A percentile compares a stretch with the other conserved stretches of the same genome.
Evolutionary conservation across 768 basidiomycete genomes (phyloP).

Genomic region (Boletus sp.): DNA sequence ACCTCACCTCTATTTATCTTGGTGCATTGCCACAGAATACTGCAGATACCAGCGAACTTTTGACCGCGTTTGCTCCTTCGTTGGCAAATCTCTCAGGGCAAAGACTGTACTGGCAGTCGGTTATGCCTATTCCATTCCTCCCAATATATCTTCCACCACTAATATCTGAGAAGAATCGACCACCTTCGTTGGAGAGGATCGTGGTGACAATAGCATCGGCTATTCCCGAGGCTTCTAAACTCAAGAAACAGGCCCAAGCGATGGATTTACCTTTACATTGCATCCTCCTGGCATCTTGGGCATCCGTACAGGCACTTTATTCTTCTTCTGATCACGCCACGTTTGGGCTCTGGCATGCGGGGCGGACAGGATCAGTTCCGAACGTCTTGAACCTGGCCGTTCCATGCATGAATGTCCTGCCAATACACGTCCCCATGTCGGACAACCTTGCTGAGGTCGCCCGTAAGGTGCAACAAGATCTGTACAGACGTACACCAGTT

Average conservation of each 20-base stretch:
- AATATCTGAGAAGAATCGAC: not conserved
- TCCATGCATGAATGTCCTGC: conserved; percentile 46
- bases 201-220: conserved; percentile 36
- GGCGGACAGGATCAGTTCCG: conserved; percentile 36
- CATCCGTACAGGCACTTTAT: conserved; percentile 34
- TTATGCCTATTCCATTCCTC: conserved; percentile 28
- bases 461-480: conserved; percentile 32
- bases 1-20: conserved; percentile 37
- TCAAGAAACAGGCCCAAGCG: conserved; percentile 43
- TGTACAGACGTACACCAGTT: conserved; percentile 36
- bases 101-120: conserved; percentile 36
- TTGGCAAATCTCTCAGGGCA: conserved; percentile 19
- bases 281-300: conserved; percentile 45
- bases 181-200: conserved; percentile 1
- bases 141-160: conserved; percentile 28
- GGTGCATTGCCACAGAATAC: conserved; percentile 21
- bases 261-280: conserved; percentile 36
- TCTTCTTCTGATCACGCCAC: conserved; percentile 29
- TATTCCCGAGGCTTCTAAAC: conserved; percentile 40
- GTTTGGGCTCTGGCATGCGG: conserved; percentile 48
- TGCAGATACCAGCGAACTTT: conserved; percentile 29
- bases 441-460: conserved; percentile 29
- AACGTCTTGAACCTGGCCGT: conserved; percentile 37
- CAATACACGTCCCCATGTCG: conserved; percentile 31
- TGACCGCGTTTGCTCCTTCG: conserved; percentile 22